Evolutionary conservation across 495 filamentous ascomycete species (phyloP).

Genomic region (Penicillium canariense): DNA sequence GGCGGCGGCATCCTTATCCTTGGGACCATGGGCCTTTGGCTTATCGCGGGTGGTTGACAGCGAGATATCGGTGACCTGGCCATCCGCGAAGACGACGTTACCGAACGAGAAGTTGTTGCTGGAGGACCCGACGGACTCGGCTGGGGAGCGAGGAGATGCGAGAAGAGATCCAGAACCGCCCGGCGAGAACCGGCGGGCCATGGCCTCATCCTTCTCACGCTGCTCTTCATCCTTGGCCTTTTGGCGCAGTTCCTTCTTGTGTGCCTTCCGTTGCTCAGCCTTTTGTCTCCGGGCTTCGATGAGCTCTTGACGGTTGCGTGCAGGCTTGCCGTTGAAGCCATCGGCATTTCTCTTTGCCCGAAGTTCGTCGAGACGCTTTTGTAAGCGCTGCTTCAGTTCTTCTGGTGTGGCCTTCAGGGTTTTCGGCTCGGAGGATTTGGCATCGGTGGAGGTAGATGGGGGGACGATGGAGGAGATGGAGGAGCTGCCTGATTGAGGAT

Average conservation of each 20-base stretch:
- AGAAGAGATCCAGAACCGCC: slow-evolving; percentile 54
- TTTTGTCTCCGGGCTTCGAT: slow-evolving; percentile 86
- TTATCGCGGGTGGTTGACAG: slow-evolving; percentile 58
- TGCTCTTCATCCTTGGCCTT: slow-evolving; percentile 76
- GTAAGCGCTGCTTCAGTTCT: slow-evolving; percentile 69
- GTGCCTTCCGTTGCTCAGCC: slow-evolving; percentile 76
- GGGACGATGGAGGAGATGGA: slow-evolving; percentile 69
- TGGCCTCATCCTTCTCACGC: slow-evolving; percentile 62
- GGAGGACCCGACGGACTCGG: slow-evolving; percentile 37
- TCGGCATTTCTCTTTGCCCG: slow-evolving; percentile 81
- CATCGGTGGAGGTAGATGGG: slow-evolving; percentile 43
- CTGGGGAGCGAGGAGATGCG: slow-evolving; percentile 52
- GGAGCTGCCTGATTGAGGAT: slow-evolving; percentile 60
- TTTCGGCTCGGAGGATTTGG: slow-evolving; percentile 36
- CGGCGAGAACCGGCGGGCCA: slow-evolving; percentile 54
- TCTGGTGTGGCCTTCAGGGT: slow-evolving; percentile 58
- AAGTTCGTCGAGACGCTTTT: slow-evolving; percentile 76
- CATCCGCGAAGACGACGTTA: slow-evolving; percentile 81
- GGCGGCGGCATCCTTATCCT: slow-evolving; percentile 79
- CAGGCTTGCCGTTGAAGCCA: slow-evolving; percentile 71
- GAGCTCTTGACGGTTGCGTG: slow-evolving; percentile 80
- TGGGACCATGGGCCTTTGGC: slow-evolving; percentile 68
- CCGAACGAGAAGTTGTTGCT: slow-evolving; percentile 81
- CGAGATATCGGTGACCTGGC: slow-evolving; percentile 67
- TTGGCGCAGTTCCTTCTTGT: slow-evolving; percentile 77